phyloP scores from a whole-genome alignment of 2,329 filamentous ascomycete genomes.

The Teratosphaeriaceae sp. region DNA sequence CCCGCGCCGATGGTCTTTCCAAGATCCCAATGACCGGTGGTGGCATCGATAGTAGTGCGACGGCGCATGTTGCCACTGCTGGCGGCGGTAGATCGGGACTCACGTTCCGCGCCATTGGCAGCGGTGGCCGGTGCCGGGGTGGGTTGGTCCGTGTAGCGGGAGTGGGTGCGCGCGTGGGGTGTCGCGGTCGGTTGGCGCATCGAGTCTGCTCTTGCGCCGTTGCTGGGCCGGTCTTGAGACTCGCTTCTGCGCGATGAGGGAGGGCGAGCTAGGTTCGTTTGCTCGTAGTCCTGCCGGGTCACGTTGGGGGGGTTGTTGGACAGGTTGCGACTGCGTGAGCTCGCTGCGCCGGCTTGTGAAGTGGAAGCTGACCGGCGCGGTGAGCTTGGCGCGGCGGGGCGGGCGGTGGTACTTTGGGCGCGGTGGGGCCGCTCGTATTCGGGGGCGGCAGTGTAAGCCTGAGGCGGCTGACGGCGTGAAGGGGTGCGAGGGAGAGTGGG shows the following conservation, averaged over 20 bases:
- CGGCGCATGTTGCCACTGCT: conserved; percentile 38
- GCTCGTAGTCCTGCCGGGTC: conserved; percentile 66
- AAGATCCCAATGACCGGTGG: conserved; percentile 87
- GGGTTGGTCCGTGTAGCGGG: conserved; percentile 39
- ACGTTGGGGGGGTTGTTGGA: conserved; percentile 46
- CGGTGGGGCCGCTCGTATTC: conserved; percentile 41
- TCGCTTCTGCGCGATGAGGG: conserved; percentile 52
- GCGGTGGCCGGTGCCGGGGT: conserved; percentile 23
- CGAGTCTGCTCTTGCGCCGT: conserved; percentile 43
- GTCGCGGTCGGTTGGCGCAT: conserved; percentile 41
- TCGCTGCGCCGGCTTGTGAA: conserved; percentile 25
- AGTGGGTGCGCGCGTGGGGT: conserved; percentile 29
- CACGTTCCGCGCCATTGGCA: conserved; percentile 16
- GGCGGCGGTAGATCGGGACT: conserved; percentile 19
- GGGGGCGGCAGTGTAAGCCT: conserved; percentile 39
- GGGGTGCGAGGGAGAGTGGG: conserved; percentile 44
- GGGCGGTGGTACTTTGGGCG: conserved; percentile 28
- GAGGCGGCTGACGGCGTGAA: conserved; percentile 39
- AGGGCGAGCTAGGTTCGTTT: conserved; percentile 57
- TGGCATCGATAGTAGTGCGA: conserved; percentile 79
- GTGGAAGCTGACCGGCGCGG: conserved; percentile 32
- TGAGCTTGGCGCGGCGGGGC: conserved; percentile 26
- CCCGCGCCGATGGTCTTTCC: conserved; percentile 96
- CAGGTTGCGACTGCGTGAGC: conserved; percentile 32
- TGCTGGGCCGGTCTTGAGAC: conserved; percentile 50